phyloP scores from a whole-genome alignment of 768 basidiomycete genomes.

The Kwoniella botswanensis region DNA sequence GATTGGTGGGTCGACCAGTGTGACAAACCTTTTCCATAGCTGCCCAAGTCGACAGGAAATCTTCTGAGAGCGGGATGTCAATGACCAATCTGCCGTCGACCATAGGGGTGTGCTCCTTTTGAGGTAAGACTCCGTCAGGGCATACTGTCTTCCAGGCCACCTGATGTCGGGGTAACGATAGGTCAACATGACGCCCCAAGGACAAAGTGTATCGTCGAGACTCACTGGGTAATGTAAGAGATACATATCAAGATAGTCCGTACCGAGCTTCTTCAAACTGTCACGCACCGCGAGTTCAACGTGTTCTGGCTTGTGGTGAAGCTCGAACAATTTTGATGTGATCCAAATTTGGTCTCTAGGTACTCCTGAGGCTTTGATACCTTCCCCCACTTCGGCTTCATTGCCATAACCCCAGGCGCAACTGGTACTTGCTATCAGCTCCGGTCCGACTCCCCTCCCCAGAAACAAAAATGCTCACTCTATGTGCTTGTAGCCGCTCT shows the following conservation, averaged over 20 bases:
- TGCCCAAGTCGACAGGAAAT: constrained; percentile 79
- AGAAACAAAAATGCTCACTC: constrained; percentile 34
- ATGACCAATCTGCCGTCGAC: constrained; percentile 69
- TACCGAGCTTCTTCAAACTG: constrained; percentile 56
- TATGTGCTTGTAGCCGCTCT: constrained; percentile 52
- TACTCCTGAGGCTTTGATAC: constrained; percentile 71
- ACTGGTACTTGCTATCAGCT: constrained; percentile 23
- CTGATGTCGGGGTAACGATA: constrained; percentile 66
- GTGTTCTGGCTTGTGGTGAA: constrained; percentile 70
- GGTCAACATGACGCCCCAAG: constrained; percentile 58
- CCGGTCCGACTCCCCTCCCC: too few relatives aligned
- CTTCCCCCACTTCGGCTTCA: constrained; percentile 72
- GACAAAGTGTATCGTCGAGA: background rate
- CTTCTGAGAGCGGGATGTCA: constrained; percentile 64
- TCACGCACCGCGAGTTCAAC: constrained; percentile 72
- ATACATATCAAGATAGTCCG: constrained; percentile 76
- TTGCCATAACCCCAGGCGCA: constrained; percentile 70
- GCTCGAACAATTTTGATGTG: constrained; percentile 62
- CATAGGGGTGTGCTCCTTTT: constrained; percentile 54
- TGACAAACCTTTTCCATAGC: constrained; percentile 66
- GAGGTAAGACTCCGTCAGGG: constrained; percentile 13
- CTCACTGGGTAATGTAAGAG: constrained; percentile 51
- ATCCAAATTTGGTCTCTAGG: constrained; percentile 76
- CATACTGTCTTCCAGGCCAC: background rate
- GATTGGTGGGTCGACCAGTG: background rate